Base-by-base conservation (phyloP, 768 basidiomycete species). In the Tulasnella sp. region DNA sequence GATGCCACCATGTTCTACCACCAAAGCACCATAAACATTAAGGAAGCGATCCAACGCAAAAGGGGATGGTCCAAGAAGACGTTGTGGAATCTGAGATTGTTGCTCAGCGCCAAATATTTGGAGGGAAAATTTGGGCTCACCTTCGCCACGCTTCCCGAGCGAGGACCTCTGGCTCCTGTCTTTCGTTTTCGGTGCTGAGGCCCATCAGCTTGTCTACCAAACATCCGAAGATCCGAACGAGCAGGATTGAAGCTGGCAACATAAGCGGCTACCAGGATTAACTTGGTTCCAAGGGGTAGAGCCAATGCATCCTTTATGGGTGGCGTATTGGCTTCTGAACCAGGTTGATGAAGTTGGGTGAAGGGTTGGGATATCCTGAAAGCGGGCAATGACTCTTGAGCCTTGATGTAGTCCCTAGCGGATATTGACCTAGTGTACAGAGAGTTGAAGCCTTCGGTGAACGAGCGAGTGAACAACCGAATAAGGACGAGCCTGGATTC, bases 221-320 rank as follows among this genome's bases (percentile, higher is more conserved):
- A 88, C 75, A 93, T 80, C 32, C 84, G 70, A 56, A 87, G 31
- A 64, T 92, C 90, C 7, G 78, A 79, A 59, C 78, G 81, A 0
- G 79, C 64, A 2, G 90, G 89, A 59, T 93, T 95, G 35, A 81
- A 83, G 35, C 86, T 87, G 4, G 88, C 86, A 34, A 90, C 65
- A 60, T 80, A 93, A 1, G 80, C 75, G 0, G 85, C 82, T 3
- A 90, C 63, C 4, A 91, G 66, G 20, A 90, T 70, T 58, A 78
- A 89, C 59, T 82, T 83, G 19, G 78, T 77, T 10, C 34, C 20
- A 47, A n/a, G 12, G 33, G 32, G 9, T 29, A 16, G 9, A 24
- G 19, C n/a, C 32, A 35, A 16, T 47, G 31, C 2, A 15, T 34
- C 29, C 31, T 12, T 34, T 5, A 9, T 56, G 50, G 32, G 7